Evolutionary conservation across 2,329 filamentous ascomycete species (phyloP).

Genomic region (Raffaelea albimanens): DNA sequence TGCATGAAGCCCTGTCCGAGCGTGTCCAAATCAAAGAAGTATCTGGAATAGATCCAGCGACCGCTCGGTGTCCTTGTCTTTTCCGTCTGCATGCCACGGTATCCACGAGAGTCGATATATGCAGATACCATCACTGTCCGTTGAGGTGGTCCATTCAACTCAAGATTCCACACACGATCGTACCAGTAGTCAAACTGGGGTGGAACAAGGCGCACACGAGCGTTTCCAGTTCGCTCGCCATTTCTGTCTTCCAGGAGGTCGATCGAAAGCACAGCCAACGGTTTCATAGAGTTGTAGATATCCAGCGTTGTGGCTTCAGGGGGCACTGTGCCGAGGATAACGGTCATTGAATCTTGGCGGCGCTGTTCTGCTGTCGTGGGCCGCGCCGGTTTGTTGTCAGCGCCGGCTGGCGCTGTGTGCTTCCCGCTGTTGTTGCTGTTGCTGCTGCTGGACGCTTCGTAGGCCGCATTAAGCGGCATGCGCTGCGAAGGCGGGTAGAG

Average conservation of each 20-base stretch:
- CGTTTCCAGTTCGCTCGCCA: constrained; percentile 29
- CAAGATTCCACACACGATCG: constrained; percentile 6
- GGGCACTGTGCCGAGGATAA: constrained; percentile 24
- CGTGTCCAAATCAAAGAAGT: constrained; percentile 31
- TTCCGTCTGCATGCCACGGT: background rate
- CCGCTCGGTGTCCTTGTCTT: constrained; percentile 9
- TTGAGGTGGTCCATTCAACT: background rate
- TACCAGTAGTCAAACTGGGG: constrained; percentile 42
- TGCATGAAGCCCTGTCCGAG: constrained; percentile 56
- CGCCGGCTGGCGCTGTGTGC: background rate
- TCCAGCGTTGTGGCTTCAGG: constrained; percentile 26
- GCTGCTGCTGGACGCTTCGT: background rate
- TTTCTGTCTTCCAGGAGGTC: constrained; percentile 39
- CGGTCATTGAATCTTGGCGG: constrained; percentile 4
- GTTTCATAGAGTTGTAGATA: constrained; percentile 42
- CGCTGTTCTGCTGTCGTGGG: background rate
- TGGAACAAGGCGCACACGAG: constrained; percentile 48
- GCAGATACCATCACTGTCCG: constrained; percentile 1
- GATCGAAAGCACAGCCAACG: constrained; percentile 27
- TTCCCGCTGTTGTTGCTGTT: background rate
- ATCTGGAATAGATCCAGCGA: constrained; percentile 16
- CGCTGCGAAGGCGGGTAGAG: background rate
- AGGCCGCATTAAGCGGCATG: constrained; percentile 3
- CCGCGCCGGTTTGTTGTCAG: constrained; percentile 6
- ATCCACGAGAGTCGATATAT: constrained; percentile 6